Conservation (phyloP, 2,329 filamentous ascomycete species). For the Sclerotiophoma versabilis region DNA sequence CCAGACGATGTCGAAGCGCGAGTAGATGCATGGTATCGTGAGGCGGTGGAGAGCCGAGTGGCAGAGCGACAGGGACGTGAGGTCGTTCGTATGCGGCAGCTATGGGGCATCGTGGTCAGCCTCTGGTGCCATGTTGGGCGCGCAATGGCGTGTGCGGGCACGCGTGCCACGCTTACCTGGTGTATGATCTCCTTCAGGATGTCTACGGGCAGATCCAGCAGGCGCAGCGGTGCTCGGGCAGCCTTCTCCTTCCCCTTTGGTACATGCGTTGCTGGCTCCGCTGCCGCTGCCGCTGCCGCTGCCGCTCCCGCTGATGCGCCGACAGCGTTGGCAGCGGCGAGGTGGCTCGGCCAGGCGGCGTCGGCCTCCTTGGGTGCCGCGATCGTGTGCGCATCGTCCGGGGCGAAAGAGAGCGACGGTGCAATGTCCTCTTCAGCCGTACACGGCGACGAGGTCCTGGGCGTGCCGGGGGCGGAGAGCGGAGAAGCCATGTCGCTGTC, state of each 20-base stretch:
- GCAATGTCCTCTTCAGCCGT: conserved; percentile 33
- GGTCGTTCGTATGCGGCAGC: conserved; percentile 82
- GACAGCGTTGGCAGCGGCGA: conserved; percentile 8
- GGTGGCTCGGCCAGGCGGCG: conserved; percentile 18
- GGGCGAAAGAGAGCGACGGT: conserved; percentile 27
- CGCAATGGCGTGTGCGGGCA: background rate
- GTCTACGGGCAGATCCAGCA: conserved; percentile 80
- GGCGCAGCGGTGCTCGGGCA: conserved; percentile 63
- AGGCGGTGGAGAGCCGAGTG: conserved; percentile 79
- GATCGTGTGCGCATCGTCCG: conserved; percentile 31
- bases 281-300: conserved; percentile 21
- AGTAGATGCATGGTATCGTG: conserved; percentile 80
- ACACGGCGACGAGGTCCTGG: conserved; percentile 39
- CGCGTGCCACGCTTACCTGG: conserved; percentile 62
- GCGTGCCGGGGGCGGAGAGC: conserved; percentile 36
- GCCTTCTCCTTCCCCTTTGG: conserved; percentile 59
- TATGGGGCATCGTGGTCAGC: conserved; percentile 47
- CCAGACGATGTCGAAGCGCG: conserved; percentile 88
- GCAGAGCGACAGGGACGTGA: conserved; percentile 78
- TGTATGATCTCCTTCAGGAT: conserved; percentile 80
- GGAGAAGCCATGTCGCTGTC: conserved; percentile 44
- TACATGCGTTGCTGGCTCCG: conserved; percentile 35
- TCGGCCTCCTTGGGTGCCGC: conserved; percentile 23
- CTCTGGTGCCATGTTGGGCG: background rate
- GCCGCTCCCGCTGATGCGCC: conserved; percentile 9